These are phyloP conservation scores for Fusarium tjaetaba DNA, from an alignment of 2,329 filamentous ascomycete genomes.

Conservation along the genomic window DNA sequence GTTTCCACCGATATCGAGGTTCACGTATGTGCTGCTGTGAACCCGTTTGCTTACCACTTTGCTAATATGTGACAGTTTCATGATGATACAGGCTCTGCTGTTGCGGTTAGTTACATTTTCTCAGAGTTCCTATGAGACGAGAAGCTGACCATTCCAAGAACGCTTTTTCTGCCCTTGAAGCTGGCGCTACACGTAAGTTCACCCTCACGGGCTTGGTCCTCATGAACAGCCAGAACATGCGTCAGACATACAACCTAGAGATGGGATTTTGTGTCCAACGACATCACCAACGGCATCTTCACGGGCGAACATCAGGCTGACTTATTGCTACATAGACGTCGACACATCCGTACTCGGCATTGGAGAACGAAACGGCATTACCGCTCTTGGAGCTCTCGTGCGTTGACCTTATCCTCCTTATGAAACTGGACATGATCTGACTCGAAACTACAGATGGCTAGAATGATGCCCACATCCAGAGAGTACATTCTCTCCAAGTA, in stretches of 20 bases:
- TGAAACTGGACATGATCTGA: not conserved
- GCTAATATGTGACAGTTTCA: not conserved
- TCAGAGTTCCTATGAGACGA: not conserved
- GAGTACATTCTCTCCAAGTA: not conserved
- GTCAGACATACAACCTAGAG: not conserved
- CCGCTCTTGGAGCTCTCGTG: not conserved
- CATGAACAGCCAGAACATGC: not conserved
- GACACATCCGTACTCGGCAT: not conserved
- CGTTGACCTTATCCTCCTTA: not conserved
- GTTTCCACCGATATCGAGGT: not conserved
- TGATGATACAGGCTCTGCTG: not conserved
- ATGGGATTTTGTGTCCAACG: not conserved
- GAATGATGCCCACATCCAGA: not conserved
- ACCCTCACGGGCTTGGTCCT: not conserved
- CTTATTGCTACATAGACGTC: not conserved
- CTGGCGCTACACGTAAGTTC: not conserved
- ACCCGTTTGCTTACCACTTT: not conserved
- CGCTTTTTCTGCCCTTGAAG: not conserved
- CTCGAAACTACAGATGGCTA: not conserved
- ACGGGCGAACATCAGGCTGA: not conserved
- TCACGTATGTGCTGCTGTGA: not conserved
- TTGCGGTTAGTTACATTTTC: not conserved
- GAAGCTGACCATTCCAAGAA: not conserved
- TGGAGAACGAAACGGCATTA: not conserved
- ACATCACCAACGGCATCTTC: not conserved